These are phyloP conservation scores for Phialophora verrucosa DNA, from an alignment of 2,329 filamentous ascomycete species.

Conservation along the genomic window DNA sequence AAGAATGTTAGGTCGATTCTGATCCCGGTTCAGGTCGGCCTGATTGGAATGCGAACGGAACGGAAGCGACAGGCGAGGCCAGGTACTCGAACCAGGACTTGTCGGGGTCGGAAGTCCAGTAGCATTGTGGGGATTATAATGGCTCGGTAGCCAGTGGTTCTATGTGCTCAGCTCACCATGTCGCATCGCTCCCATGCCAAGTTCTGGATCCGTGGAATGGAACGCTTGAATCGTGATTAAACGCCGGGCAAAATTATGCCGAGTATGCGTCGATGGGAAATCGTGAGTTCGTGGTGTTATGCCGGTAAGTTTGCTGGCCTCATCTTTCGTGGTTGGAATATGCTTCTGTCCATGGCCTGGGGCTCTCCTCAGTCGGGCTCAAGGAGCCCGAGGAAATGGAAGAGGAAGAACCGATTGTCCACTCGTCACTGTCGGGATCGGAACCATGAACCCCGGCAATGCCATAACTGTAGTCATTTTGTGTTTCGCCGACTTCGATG, in stretches of 20 bases:
- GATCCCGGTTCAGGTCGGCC: conserved; percentile 14
- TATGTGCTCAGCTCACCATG: conserved; percentile 25
- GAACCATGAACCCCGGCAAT: conserved; percentile 62
- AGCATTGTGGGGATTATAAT: not conserved
- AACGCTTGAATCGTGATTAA: conserved; percentile 22
- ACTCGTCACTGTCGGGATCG: conserved; percentile 78
- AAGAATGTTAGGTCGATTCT: not conserved
- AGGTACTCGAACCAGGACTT: not conserved
- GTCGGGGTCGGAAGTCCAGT: not conserved
- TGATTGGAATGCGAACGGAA: conserved; percentile 7
- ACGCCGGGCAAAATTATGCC: conserved; percentile 26
- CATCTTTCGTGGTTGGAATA: conserved; percentile 36
- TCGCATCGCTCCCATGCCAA: conserved; percentile 33
- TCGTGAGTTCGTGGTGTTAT: not conserved
- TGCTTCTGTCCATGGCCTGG: conserved; percentile 47
- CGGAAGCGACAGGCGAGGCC: conserved; percentile 15
- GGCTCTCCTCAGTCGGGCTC: conserved; percentile 66
- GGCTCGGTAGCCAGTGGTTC: conserved; percentile 5
- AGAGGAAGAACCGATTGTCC: conserved; percentile 85
- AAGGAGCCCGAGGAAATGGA: conserved; percentile 70
- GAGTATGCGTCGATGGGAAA: conserved; percentile 1
- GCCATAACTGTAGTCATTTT: conserved; percentile 59
- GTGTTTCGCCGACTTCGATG: conserved; percentile 76
- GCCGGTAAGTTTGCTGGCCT: not conserved
- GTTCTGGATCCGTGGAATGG: conserved; percentile 25